Evolutionary conservation across 768 basidiomycete species (phyloP).

Genomic region (Jaapia argillacea): DNA sequence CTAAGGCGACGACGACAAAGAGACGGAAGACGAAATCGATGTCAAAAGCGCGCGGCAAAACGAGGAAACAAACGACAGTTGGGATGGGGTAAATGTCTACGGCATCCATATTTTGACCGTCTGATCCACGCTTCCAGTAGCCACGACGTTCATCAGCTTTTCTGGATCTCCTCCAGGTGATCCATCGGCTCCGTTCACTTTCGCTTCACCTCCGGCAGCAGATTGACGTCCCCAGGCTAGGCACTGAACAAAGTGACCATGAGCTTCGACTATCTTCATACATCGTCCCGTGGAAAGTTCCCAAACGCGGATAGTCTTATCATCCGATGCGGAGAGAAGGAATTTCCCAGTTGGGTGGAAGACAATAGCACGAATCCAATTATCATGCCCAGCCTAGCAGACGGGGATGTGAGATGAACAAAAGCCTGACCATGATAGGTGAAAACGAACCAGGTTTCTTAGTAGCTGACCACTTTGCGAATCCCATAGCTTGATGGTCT

Average conservation of each 20-base stretch:
- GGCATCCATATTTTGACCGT: conserved; percentile 58
- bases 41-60: too few relatives aligned
- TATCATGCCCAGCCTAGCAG: conserved; percentile 66
- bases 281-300: conserved; percentile 80
- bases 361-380: conserved; percentile 81
- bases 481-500: conserved; percentile 90
- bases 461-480: conserved; percentile 72
- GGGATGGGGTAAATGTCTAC: too few relatives aligned
- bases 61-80: too few relatives aligned
- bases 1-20: too few relatives aligned
- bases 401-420: conserved; percentile 5
- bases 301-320: conserved; percentile 88
- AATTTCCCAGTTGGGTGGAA: conserved; percentile 90
- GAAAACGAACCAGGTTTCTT: conserved; percentile 51
- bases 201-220: conserved; percentile 21
- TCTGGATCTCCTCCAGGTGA: conserved; percentile 27
- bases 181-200: conserved; percentile 20
- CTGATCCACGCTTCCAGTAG: conserved; percentile 61
- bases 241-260: conserved; percentile 74
- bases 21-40: too few relatives aligned
- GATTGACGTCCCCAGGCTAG: conserved; percentile 72
- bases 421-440: conserved; percentile 1
- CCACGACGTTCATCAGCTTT: conserved; percentile 60
- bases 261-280: conserved; percentile 80
- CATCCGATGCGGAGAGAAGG: conserved; percentile 85